phyloP scores from a whole-genome alignment of 2,329 filamentous ascomycete genomes.

The Trichoderma afroharzianum region DNA sequence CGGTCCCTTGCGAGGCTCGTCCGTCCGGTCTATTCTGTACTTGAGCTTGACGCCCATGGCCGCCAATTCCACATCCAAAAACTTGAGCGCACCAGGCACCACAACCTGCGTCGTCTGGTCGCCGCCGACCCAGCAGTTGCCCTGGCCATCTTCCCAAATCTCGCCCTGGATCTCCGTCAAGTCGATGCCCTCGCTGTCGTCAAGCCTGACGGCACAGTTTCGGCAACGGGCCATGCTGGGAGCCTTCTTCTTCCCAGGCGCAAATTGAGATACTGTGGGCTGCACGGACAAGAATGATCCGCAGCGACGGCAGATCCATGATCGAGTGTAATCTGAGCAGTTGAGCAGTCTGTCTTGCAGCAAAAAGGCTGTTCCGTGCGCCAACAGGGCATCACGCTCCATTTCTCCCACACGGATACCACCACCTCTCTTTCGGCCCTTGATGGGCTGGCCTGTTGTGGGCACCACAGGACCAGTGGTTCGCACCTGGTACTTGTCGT shows the following conservation, averaged over 20 bases:
- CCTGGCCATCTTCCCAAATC: slow-evolving; percentile 90
- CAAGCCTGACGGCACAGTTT: slow-evolving; percentile 64
- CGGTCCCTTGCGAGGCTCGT: slow-evolving; percentile 56
- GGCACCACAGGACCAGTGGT: slow-evolving; percentile 90
- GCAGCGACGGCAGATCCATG: slow-evolving; percentile 85
- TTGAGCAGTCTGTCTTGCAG: slow-evolving; percentile 95
- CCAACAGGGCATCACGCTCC: slow-evolving; percentile 93
- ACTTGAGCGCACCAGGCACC: slow-evolving; percentile 88
- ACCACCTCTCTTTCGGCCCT: slow-evolving; percentile 91
- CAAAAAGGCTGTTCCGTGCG: slow-evolving; percentile 91
- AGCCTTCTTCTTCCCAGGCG: slow-evolving; percentile 59
- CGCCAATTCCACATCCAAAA: slow-evolving; percentile 88
- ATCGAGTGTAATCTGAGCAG: slow-evolving; percentile 87
- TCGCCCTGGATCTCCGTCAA: slow-evolving; percentile 60
- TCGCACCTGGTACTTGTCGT: slow-evolving; percentile 98
- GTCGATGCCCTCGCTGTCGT: slow-evolving; percentile 55
- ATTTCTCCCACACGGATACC: slow-evolving; percentile 99
- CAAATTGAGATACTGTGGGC: slow-evolving; percentile 65
- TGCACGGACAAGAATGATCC: slow-evolving; percentile 89
- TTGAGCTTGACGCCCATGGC: slow-evolving; percentile 96
- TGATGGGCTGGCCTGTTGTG: slow-evolving; percentile 92
- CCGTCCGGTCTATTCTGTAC: slow-evolving; percentile 65
- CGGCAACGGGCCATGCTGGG: slow-evolving; percentile 73
- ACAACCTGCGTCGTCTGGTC: slow-evolving; percentile 88
- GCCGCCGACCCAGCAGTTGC: slow-evolving; percentile 79